Base-by-base conservation (phyloP, 495 filamentous ascomycete genomes). In the Aspergillus coremiiformis region DNA sequence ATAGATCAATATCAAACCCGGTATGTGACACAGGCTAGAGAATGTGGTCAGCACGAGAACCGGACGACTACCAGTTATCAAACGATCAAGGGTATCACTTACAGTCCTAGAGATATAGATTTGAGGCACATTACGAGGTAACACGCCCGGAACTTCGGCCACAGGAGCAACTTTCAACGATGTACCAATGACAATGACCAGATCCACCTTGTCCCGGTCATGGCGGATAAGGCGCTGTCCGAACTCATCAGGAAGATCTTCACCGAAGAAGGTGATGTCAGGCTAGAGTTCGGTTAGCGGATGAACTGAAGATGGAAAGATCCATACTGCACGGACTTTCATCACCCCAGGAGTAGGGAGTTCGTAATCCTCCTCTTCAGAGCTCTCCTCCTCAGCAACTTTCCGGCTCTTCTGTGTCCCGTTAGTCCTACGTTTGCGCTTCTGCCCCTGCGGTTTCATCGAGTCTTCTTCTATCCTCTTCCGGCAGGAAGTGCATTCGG, bases 171-270 rank as follows among this genome's bases (percentile, higher is more conserved):
- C 93, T 64, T 96, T 96, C 57, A 98, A 77, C n/a, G 84, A 90
- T 1, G 93, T 97, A 42, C 93, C 93, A 56, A 98, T 96, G 54
- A 96, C 93, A 49, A 98, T 84, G 57, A 97, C 88, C n/a, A 98
- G 72, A 57, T 98, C 93, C 5, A 86, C 89, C 15, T 77, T 70
- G 44, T 89, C 80, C 33, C 82, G 79, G 64, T 98, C 93, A 61
- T 89, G 82, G 49, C 87, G 74, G 29, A 85, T 71, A 15, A 98
- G 76, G 5, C 91, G 84, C 9, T 81, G 75, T n/a, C 86, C 84
- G 68, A 98, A 98, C 39, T 82, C 78, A 57, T 86, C 81, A 0
- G 91, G 90, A 3, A 98, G 82, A 54, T 75, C 74, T 48, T 80
- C 77, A 24, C 77, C 77, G 51, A 97, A 97, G 78, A 98, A 97